Conservation (phyloP, 2,329 filamentous ascomycete species). For the Alternaria hordeiaustralica region DNA sequence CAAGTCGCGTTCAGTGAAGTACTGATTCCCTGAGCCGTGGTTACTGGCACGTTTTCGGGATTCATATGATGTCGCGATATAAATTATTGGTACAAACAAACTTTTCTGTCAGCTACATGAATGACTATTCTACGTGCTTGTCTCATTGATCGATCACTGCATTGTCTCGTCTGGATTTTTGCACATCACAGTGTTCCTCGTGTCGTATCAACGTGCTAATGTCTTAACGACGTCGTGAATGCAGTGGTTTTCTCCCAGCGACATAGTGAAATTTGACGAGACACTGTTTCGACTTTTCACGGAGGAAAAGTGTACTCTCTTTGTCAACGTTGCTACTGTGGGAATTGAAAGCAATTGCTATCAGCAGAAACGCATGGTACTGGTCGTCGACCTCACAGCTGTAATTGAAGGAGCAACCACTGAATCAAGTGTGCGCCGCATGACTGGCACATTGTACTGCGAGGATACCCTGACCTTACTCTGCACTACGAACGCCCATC, state of each 20-base stretch:
- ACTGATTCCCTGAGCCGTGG: background rate
- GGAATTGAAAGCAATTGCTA: background rate
- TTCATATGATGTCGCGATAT: background rate
- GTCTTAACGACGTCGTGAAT: background rate
- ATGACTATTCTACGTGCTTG: background rate
- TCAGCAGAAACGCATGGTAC: background rate
- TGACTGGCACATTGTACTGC: no score
- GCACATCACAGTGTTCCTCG: background rate
- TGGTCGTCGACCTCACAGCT: background rate
- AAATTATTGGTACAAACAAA: background rate
- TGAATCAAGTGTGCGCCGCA: background rate
- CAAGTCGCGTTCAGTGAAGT: background rate
- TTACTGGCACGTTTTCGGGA: background rate
- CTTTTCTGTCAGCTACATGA: background rate
- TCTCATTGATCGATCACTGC: background rate
- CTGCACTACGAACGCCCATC: no score
- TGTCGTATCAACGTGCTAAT: no score
- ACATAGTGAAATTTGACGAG: background rate
- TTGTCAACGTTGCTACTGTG: background rate
- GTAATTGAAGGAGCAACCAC: background rate
- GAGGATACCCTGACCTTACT: background rate
- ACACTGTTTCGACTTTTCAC: background rate
- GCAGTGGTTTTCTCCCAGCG: no score
- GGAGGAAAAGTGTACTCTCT: background rate
- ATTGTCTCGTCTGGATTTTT: background rate